A percentile compares a stretch with the other conserved stretches of the same genome.
phyloP scores from a whole-genome alignment of 139 green algal genomes.

The Micromonas pusilla region DNA sequence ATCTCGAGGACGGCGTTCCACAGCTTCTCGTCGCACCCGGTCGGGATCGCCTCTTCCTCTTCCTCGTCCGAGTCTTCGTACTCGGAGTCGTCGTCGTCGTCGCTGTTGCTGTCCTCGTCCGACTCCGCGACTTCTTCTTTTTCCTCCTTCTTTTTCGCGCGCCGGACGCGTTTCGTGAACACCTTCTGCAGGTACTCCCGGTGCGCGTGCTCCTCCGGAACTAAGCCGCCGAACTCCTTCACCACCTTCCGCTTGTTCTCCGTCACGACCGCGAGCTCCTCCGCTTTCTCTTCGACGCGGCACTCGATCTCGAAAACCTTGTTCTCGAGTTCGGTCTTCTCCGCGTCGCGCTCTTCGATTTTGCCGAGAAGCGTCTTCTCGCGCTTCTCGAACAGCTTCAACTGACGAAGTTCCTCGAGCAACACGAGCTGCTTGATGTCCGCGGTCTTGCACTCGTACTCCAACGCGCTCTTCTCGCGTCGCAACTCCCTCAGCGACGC shows the following conservation, averaged over 20 bases:
- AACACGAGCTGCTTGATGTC: slow-evolving; percentile 56
- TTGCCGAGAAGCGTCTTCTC: slow-evolving; percentile 54
- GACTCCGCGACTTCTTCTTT: slow-evolving; percentile 36
- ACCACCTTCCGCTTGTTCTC: slow-evolving; percentile 29
- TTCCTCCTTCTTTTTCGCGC: slow-evolving; percentile 51
- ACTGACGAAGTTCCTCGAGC: slow-evolving; percentile 45
- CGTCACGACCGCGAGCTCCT: slow-evolving; percentile 21
- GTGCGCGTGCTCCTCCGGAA: slow-evolving; percentile 50
- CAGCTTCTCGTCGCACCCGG: slow-evolving; percentile 54
- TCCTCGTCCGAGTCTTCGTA: slow-evolving; percentile 32
- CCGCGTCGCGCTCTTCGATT: slow-evolving; percentile 49
- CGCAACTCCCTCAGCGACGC: slow-evolving; percentile 43
- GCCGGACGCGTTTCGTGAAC: slow-evolving; percentile 66
- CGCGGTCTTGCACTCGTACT: slow-evolving; percentile 51
- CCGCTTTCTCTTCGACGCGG: slow-evolving; percentile 30
- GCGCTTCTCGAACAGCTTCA: slow-evolving; percentile 62
- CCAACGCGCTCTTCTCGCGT: slow-evolving; percentile 50
- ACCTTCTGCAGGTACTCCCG: slow-evolving; percentile 57
- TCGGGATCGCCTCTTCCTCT: slow-evolving; percentile 30
- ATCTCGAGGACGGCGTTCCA: slow-evolving; percentile 72
- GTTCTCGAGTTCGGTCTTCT: slow-evolving; percentile 51
- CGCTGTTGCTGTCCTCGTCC: slow-evolving; percentile 41
- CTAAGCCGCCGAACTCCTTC: slow-evolving; percentile 48
- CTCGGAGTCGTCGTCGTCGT: slow-evolving; percentile 36
- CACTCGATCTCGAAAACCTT: slow-evolving; percentile 42